Evolutionary conservation across 2,329 filamentous ascomycete species (phyloP), one percentile per base, ranked within the genome.

Genomic region (Huntiella abstrusa): DNA sequence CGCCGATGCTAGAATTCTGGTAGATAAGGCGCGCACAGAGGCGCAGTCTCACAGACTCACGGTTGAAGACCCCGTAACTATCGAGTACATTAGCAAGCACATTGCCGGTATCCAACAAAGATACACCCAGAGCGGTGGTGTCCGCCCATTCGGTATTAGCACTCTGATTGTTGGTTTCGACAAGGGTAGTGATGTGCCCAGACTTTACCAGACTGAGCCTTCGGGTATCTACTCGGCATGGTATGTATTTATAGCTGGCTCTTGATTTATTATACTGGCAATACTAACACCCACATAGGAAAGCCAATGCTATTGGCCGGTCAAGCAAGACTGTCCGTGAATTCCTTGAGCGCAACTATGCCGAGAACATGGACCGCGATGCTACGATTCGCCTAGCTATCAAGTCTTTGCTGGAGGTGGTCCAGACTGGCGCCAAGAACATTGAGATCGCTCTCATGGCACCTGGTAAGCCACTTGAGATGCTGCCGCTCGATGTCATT

Each of bases 71-170:
- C 88, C 91, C 47, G 85, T 93, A 54, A 88, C 84, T 52, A 92
- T 98, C 64, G 91, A 98, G 68, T 98, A 98, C 72, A 95, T 98
- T 60, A 96, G 91, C 58, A 96, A 98, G 70, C 94, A 96, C 59
- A 82, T 98, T 53, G 91, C 91, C 46, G 84, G 88, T 48, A 91
- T 98, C 55, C 91, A 98, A 71, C 91, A 98, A 71, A 78, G 86
- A 64, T 98, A 98, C 72, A 98, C 91, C 41, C 91, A 98, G 71
- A 93, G 86, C 59, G 91, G 91, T 68, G 91, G 91, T 73, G 91
- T 98, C 45, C 73, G 91, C 58, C 91, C 91, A n/a, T 98, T 98
- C 59, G 91, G 91, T 52, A 95, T 98, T 63, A 95, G 86, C 69
- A 96, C 88, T 36, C 70, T 98, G 61, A 86, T 98, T 56, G 88